phyloP scores from a whole-genome alignment of 2,329 filamentous ascomycete genomes.

The Lasiodiplodia theobromae region DNA sequence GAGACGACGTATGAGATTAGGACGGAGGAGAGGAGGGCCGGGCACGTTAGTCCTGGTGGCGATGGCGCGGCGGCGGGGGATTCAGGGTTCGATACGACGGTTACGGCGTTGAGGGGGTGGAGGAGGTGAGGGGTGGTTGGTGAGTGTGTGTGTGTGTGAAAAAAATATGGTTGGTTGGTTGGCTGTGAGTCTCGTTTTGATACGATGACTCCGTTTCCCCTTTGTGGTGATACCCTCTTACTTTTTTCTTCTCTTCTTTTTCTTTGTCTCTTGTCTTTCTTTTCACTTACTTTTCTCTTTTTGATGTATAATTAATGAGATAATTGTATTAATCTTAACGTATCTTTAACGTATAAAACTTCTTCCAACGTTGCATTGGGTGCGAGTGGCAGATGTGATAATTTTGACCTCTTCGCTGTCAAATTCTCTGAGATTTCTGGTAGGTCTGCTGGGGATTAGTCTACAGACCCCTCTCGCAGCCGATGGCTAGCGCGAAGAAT shows the following conservation, averaged over 20 bases:
- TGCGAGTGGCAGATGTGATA: too few relatives aligned
- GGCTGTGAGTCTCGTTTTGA: too few relatives aligned
- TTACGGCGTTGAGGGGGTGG: neutral
- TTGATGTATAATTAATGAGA: neutral
- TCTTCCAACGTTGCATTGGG: too few relatives aligned
- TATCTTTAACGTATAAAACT: neutral
- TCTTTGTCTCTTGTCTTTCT: neutral
- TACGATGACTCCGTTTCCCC: too few relatives aligned
- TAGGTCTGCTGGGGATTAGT: too few relatives aligned
- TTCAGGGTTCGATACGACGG: neutral
- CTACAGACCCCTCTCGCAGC: too few relatives aligned
- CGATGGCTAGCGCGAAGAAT: too few relatives aligned
- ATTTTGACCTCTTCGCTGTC: too few relatives aligned
- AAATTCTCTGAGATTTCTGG: too few relatives aligned
- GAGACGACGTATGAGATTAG: slow-evolving; percentile 24
- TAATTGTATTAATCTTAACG: neutral
- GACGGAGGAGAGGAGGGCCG: neutral
- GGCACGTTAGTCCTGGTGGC: neutral
- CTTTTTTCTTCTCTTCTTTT: neutral
- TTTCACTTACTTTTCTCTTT: neutral
- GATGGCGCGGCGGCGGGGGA: neutral
- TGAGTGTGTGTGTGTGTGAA: neutral
- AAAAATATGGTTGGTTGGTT: too few relatives aligned
- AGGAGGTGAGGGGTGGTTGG: neutral
- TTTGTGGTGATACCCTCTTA: neutral